Percentiles rank a stretch among this genome's conserved stretches.
phyloP scores from a whole-genome alignment of 176 grass and related monocot genomes.

The Bolboschoenus planiculmis region DNA sequence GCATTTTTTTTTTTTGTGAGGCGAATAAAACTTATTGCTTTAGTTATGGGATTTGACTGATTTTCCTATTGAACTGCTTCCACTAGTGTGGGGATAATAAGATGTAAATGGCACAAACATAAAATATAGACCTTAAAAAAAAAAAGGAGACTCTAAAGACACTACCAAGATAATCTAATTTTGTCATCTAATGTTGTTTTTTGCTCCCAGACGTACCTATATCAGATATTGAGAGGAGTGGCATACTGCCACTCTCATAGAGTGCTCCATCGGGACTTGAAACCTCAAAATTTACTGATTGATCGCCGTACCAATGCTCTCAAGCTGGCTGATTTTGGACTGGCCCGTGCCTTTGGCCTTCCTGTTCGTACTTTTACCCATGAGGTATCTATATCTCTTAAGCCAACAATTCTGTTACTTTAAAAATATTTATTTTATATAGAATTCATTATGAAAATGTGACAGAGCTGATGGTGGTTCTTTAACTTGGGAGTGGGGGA shows the following conservation, averaged over 20 bases:
- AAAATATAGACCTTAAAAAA: background rate
- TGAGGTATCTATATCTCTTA: slow-evolving; percentile 48
- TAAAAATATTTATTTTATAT: background rate
- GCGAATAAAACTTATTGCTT: background rate
- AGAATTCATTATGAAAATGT: background rate
- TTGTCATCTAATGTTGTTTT: background rate
- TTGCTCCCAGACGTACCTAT: slow-evolving; percentile 70
- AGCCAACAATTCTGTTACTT: background rate
- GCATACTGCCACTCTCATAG: slow-evolving; percentile 91
- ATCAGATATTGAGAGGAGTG: slow-evolving; percentile 81
- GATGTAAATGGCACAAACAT: background rate
- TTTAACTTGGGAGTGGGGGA: background rate
- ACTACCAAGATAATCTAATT: background rate
- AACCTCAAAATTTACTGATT: slow-evolving; percentile 96
- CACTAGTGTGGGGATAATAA: background rate
- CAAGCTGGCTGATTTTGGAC: slow-evolving; percentile 96
- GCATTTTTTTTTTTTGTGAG: background rate
- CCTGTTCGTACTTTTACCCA: slow-evolving; percentile 96
- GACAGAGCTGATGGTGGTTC: background rate
- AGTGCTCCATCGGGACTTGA: slow-evolving; percentile 94
- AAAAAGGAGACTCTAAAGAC: background rate
- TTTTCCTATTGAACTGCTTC: slow-evolving; percentile 2
- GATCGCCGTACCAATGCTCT: slow-evolving; percentile 73
- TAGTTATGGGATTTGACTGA: background rate
- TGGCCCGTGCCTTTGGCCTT: slow-evolving; percentile 87